Base-by-base conservation (phyloP, 2,329 filamentous ascomycete species). In the Aspergillus felis region DNA sequence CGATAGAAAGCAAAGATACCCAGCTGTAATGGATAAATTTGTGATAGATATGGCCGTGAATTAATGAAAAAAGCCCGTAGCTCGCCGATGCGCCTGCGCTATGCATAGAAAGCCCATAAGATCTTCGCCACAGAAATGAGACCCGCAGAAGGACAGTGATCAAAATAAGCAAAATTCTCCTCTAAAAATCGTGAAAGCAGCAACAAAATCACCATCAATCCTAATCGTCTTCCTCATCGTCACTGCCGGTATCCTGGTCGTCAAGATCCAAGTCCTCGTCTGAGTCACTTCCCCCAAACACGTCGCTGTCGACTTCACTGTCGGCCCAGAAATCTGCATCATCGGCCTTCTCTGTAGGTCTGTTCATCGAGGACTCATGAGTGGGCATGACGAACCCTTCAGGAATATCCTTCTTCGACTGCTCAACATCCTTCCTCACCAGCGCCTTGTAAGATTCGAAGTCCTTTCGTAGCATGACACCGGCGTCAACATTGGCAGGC, bases 401-500 rank as follows among this genome's bases (percentile, higher is more conserved):
- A 0, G 94, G 93, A 2, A 96, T 91, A 68, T 96, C 90, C 61
- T 82, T 78, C 76, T 90, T 90, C 12, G 90, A 92, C 49, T 78
- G 79, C 62, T 89, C 86, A 4, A 94, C 88, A 32, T 91, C 84
- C 47, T 85, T 83, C 61, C 78, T 81, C 1, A 93, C 91, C 66
- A 82, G 82, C 47, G 79, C 76, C 68, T 91, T 86, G 80, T 96
- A 99, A 32, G 80, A 74, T 1, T 80, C 78, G 0, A 86, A 85
- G 32, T 87, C 76, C 65, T 92, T 91, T 59, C 93, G 87, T 68
- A 95, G 88, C 79, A 92, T 84, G 25, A 97, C 88, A 57, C 91
- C 86, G 1, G 94, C 93, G 66, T 97, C 93, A 55, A 97, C 92
- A 72, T 97, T 97, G 61, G 93, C 94, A 0, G 94, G 91, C 0